Percentiles rank a stretch among this genome's conserved stretches.
These are phyloP conservation scores for Verticillium dahliae DNA, from an alignment of 2,329 filamentous ascomycete genomes.

Conservation along the genomic window DNA sequence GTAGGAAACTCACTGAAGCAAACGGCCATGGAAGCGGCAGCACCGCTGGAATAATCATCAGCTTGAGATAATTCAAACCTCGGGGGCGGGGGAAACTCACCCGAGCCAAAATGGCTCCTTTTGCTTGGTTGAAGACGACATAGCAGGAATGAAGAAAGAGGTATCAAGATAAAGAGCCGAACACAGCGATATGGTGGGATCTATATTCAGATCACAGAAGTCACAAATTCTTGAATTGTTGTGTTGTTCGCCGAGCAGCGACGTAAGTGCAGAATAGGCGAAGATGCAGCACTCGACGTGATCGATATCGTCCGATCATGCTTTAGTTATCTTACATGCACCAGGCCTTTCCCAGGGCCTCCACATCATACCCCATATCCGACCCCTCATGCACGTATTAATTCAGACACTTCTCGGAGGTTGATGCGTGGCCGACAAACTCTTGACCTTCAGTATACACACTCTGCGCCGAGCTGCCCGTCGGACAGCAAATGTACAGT, in stretches of 20 bases:
- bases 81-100: conserved; percentile 18
- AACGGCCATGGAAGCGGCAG: conserved; percentile 36
- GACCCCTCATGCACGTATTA: not conserved
- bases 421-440: not conserved
- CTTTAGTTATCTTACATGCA: not conserved
- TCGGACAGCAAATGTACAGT: not conserved
- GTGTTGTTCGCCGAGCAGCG: not conserved
- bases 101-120: conserved; percentile 39
- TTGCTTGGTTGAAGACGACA: conserved; percentile 14
- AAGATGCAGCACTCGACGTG: not conserved
- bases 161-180: not conserved
- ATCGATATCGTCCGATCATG: not conserved
- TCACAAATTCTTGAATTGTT: not conserved
- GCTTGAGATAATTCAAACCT: not conserved
- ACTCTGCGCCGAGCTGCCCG: not conserved
- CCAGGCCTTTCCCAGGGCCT: no score
- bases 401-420: not conserved
- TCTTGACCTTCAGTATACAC: not conserved
- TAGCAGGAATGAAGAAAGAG: not conserved
- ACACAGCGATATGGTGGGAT: not conserved
- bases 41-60: conserved; percentile 21
- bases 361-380: not conserved
- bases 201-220: not conserved
- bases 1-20: conserved; percentile 30
- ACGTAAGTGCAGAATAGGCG: not conserved